phyloP scores from a whole-genome alignment of 768 basidiomycete species.

The Agaricus bisporus region DNA sequence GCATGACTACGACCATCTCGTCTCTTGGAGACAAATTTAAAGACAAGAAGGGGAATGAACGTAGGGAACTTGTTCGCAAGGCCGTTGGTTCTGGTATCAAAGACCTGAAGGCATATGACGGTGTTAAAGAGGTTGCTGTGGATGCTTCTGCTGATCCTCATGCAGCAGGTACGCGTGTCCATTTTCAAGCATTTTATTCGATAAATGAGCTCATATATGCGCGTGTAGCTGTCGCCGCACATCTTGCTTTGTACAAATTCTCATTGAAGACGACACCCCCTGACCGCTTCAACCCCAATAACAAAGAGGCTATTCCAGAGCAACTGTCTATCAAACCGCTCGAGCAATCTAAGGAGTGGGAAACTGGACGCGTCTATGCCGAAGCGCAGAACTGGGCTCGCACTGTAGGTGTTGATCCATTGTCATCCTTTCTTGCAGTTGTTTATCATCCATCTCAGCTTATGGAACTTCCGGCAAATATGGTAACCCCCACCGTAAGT shows the following conservation, averaged over 20 bases:
- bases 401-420: constrained; percentile 39
- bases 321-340: constrained; percentile 44
- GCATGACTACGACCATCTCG: constrained; percentile 46
- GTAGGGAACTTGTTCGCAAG: constrained; percentile 63
- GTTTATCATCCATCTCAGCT: constrained; percentile 38
- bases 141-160: constrained; percentile 68
- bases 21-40: constrained; percentile 54
- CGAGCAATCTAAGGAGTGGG: constrained; percentile 54
- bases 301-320: constrained; percentile 43
- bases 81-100: constrained; percentile 71
- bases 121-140: constrained; percentile 53
- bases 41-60: constrained; percentile 36
- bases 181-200: not conserved
- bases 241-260: constrained; percentile 72
- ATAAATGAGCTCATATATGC: not conserved
- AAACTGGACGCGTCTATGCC: constrained; percentile 66
- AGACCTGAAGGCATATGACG: constrained; percentile 55
- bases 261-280: constrained; percentile 70
- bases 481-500: constrained; percentile 75
- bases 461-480: constrained; percentile 81
- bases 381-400: constrained; percentile 76
- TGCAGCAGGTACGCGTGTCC: constrained; percentile 54
- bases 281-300: constrained; percentile 58
- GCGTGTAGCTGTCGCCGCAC: constrained; percentile 63
- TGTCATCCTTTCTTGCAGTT: not conserved